Percentiles rank a stretch among this genome's conserved stretches.
Conservation (phyloP, 306 rosid genomes). For the Cicer chorassanicum region DNA sequence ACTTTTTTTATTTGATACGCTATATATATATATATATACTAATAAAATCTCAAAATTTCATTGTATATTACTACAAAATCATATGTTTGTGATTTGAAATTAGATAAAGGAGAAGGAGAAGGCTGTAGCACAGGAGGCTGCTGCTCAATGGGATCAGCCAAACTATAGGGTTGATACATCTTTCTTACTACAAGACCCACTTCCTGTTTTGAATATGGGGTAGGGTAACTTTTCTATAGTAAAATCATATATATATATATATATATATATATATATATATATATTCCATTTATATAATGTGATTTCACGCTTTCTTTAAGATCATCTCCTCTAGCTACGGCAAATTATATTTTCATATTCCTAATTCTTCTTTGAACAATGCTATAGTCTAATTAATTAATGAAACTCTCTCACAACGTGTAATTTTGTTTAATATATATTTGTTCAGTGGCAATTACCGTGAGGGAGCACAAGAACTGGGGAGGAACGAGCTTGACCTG, state of each 20-base stretch:
- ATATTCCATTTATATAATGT: neutral
- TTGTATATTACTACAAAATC: neutral
- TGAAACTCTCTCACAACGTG: neutral
- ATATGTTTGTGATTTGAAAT: slow-evolving; percentile 25
- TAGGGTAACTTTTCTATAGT: slow-evolving; percentile 23
- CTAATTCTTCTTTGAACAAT: neutral
- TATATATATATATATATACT: too few relatives aligned
- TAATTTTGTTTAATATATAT: neutral
- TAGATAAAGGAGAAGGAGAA: slow-evolving; percentile 87
- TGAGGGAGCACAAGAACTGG: slow-evolving; percentile 50
- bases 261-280: too few relatives aligned
- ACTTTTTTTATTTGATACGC: too few relatives aligned
- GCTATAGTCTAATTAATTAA: neutral
- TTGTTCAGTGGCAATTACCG: slow-evolving; percentile 59
- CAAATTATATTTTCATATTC: too few relatives aligned
- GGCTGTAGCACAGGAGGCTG: slow-evolving; percentile 47
- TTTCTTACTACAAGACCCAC: slow-evolving; percentile 54
- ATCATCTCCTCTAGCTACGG: neutral
- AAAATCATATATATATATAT: neutral
- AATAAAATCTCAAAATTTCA: neutral
- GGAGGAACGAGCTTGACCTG: slow-evolving; percentile 76
- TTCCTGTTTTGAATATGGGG: slow-evolving; percentile 77
- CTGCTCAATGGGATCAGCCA: slow-evolving; percentile 65
- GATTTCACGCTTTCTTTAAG: neutral
- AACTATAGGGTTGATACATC: slow-evolving; percentile 56